Evolutionary conservation across 2,329 filamentous ascomycete genomes (phyloP), one percentile per base, ranked within the genome.

Genomic region (Aspergillus costaricaensis): DNA sequence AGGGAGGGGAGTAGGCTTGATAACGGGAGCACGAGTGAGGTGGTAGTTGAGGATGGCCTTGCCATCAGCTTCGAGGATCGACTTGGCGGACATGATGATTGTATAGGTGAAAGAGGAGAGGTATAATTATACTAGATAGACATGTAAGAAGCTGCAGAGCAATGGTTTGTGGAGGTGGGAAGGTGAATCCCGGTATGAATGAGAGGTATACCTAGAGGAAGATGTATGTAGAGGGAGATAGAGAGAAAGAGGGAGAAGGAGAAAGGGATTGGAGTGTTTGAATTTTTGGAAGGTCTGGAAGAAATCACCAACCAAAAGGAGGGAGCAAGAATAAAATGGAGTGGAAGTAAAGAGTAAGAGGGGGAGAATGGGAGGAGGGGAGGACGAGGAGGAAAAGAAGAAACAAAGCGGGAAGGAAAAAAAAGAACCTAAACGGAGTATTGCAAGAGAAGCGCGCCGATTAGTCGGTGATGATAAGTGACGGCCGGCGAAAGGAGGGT

Each of bases 11-110:
- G 92, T 94, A 70, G 94, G 91, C 90, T 97, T 98, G 88, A 99
- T 96, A 80, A 96, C 90, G 69, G 92, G 89, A 71, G 95, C 92
- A 78, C 95, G 91, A 73, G 95, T 98, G 82, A 99, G 92, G 86
- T 98, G 95, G 87, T 98, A 99, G 91, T 97, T 98, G 87, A 99
- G 87, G 85, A 99, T 98, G 87, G 95, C 95, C 91, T 99, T 99
- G 88, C 95, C 95, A 85, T 99, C 95, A 86, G 94, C 94, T 86
- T 99, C 95, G 86, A 91, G 83, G 78, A 99, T 98, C 70, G 94
- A 91, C 85, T 99, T 99, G 81, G 95, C 91, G 79, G 91, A 92
- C 92, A 96, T 96, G 75, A 75, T 67, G 65, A 63, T 62, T 67
- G 61, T 65, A 65, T 64, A 65, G 65, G 44, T 62, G 62, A 64